Base-by-base conservation (phyloP, 1,284 basidiomycete species). In the Tilletia horrida region DNA sequence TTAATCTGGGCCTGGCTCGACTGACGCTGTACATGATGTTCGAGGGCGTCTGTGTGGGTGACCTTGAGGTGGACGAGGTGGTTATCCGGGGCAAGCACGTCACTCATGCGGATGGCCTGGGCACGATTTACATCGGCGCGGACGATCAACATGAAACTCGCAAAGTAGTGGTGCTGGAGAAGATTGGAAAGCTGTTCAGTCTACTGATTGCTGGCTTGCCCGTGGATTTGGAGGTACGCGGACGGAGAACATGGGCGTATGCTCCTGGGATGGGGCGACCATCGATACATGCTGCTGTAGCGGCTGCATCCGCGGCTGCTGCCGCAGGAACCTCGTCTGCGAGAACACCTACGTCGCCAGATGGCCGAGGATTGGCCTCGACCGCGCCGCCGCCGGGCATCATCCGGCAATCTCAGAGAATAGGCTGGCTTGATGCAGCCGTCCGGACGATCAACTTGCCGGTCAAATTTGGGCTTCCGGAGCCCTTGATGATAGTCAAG, bases 361-460 rank as follows among this genome's bases (percentile, higher is more conserved):
- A 21, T n/a, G 65, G 62, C 23, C 64, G 64, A 6, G 21, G 45
- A 3, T 40, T 68, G 16, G 66, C 62, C n/a, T 65, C 68, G 43
- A 44, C 50, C 67, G 66, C 45, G 18, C 9, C n/a, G 9, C 11
- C 42, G 31, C 16, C 62, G 3, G n/a, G 42, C 21, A 43, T 25
- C 35, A 42, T 63, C 40, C 62, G 62, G 11, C 43, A 45, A 23
- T 47, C 62, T 18, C 71, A 69, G 59, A 67, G 72, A 29, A 72
- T 78, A 29, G 69, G 73, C 2, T 78, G 76, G 76, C 66, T 78
- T 13, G 75, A 78, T 55, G 64, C 68, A 40, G 75, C 76, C 6
- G 71, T 78, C 50, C 66, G 71, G 35, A 70, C 69, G 59, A 67
- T 78, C 13, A 55, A 66, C 0, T 66, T 72, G 52, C 52, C 67